These are phyloP conservation scores for Scedosporium apiospermum DNA, from an alignment of 2,329 filamentous ascomycete genomes.

Conservation along the genomic window DNA sequence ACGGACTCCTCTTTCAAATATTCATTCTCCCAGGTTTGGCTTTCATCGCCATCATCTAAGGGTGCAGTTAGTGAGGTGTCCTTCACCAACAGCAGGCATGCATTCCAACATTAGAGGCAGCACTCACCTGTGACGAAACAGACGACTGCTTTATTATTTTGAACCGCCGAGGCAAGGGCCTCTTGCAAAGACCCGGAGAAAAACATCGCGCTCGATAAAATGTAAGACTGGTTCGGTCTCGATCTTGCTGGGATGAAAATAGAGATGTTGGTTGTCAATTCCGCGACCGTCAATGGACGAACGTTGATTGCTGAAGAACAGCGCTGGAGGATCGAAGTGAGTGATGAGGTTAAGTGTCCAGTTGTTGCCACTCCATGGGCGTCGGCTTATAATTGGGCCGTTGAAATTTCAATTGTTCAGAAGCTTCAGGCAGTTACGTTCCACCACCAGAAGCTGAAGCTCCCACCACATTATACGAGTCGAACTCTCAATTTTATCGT, in stretches of 20 bases:
- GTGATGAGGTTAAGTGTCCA: background rate
- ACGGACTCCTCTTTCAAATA: constrained; percentile 52
- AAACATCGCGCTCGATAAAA: constrained; percentile 52
- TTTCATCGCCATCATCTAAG: constrained; percentile 60
- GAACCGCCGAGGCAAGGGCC: constrained; percentile 68
- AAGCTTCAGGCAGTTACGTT: too few species aligned
- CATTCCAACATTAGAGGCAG: background rate
- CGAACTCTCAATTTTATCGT: too few species aligned
- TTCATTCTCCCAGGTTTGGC: constrained; percentile 61
- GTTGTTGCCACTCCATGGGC: background rate
- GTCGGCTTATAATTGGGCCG: background rate
- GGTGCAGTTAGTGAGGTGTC: constrained; percentile 8
- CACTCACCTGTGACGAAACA: constrained; percentile 72
- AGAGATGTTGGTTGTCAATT: background rate
- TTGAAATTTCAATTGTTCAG: too few species aligned
- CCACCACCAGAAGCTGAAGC: too few species aligned
- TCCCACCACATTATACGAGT: too few species aligned
- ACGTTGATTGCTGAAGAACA: background rate
- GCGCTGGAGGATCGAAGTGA: background rate
- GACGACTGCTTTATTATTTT: constrained; percentile 65
- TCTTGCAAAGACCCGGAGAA: constrained; percentile 71
- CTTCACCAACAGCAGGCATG: background rate
- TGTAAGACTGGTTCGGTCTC: background rate
- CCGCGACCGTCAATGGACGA: background rate
- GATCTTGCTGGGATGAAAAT: background rate